Evolutionary conservation across 495 filamentous ascomycete species (phyloP), one percentile per base, ranked within the genome.

Genomic region (Penicillium flavigenum): DNA sequence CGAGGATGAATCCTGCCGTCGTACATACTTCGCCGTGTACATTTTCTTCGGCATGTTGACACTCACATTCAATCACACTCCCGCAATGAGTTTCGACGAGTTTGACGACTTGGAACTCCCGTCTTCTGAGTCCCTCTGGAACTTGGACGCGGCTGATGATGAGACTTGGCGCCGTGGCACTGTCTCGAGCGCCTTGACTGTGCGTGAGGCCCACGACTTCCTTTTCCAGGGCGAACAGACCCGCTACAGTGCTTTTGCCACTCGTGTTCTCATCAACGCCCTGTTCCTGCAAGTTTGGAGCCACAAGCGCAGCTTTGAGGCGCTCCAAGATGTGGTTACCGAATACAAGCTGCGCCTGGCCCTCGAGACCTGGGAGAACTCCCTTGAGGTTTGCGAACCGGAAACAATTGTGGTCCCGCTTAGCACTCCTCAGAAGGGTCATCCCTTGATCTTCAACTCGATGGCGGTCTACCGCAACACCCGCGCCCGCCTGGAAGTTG

Each of bases 221-320:
- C 84, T 98, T 6, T 97, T 96, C 81, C 91, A 94, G 67, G 94
- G 92, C 53, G 92, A 96, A 60, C 82, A 87, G 41, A 84, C 91
- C 19, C 89, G 89, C 59, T 98, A 98, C 79, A 97, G 93, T 70
- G 95, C 94, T 10, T 98, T 98, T 72, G 93, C 92, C 3, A 96
- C 95, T 5, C 91, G 94, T 51, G 90, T 98, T 64, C 91, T 98
- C 87, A 98, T 98, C 82, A 98, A 98, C 70, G 92, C 95, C 5
- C 84, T 98, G 56, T 98, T 98, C 83, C 81, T 98, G 55, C 94
- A 97, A 67, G 94, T 98, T 5, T 98, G 93, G 94, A 94, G 92
- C 68, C 91, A 97, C 76, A 96, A 97, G 83, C 89, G 94, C 60
- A 96, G 89, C 73, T 92, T 93, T 42, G 93, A 97, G 72, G 91